Base-by-base conservation (phyloP, 331 rosid species). In the Erythrophleum ivorense region DNA sequence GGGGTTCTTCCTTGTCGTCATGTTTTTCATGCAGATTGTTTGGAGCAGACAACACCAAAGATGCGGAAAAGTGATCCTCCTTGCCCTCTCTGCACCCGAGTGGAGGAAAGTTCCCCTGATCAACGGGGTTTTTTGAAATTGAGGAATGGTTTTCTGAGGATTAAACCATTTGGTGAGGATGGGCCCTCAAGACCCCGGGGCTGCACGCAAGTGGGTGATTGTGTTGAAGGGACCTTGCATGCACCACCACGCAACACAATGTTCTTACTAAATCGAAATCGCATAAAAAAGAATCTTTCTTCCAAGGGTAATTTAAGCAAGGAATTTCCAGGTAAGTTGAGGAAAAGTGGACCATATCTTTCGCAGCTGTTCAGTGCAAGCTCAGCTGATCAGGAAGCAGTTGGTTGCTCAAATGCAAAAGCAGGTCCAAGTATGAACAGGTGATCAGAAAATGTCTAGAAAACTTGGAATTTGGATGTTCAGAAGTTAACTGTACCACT, bases 11-110 rank as follows among this genome's bases (percentile, higher is more conserved):
- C 94, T 7, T 95, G 95, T 70, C 58, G 83, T 54, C 99, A 95
- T 59, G 94, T 89, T 66, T 95, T 91, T 68, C 99, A 95, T 83
- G 99, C 97, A 7, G 98, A 95, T 75, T 95, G 99, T 85, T 88
- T 95, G 86, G 98, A 93, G 75, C 98, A 92, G 78, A 76, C 90
- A 50, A 95, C 95, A 0, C 92, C 94, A 3, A 91, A 91, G 87
- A 85, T 83, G 2, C 85, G 88, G 31, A 96, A 81, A 70, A 87
- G 63, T 3, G 97, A 96, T 68, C 99, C 98, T 24, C 95, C 97
- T 49, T 96, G 98, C 76, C 98, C 98, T 13, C 72, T 86, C 0
- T 95, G 98, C 85, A 68, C 69, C 34, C 89, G 67, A 81, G 36
- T 73, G 24, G 97, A 79, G 66, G 91, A 87, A 64, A 81, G 70